Evolutionary conservation across 73 alveolate genomes (phyloP).

Genomic region (Symbiodinium pilosum): DNA sequence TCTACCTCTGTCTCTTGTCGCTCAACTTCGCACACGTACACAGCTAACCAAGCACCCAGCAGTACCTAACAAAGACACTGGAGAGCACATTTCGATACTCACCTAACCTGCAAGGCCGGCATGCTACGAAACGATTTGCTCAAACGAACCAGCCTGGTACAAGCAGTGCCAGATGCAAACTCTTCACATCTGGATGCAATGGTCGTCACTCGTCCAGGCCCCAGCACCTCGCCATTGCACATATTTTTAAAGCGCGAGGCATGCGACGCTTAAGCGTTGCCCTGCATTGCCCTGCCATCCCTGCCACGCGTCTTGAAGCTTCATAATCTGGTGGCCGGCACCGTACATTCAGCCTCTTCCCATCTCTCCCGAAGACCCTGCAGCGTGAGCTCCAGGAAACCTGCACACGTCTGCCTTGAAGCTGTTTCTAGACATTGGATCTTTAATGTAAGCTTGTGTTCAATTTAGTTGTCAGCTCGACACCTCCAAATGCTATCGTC

Average conservation of each 20-base stretch:
- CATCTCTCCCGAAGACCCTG: neutral
- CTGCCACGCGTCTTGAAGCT: no score
- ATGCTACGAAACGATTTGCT: neutral
- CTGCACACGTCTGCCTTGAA: neutral
- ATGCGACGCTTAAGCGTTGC: no score
- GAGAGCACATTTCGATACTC: neutral
- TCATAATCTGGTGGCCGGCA: no score
- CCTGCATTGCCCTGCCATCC: no score
- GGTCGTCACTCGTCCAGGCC: constrained; percentile 10
- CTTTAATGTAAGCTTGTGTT: no score
- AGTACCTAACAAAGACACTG: neutral
- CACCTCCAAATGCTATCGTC: neutral
- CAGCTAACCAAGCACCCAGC: neutral
- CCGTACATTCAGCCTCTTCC: neutral
- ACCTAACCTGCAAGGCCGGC: neutral
- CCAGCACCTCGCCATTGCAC: neutral
- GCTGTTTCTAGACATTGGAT: no score
- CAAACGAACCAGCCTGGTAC: neutral
- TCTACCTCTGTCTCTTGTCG: neutral
- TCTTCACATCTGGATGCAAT: neutral
- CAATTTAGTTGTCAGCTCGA: neutral
- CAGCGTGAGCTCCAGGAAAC: neutral
- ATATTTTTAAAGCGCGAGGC: no score
- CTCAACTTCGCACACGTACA: neutral
- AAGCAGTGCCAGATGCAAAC: neutral